phyloP scores from a whole-genome alignment of 768 basidiomycete species.

The Mycena epipterygia region DNA sequence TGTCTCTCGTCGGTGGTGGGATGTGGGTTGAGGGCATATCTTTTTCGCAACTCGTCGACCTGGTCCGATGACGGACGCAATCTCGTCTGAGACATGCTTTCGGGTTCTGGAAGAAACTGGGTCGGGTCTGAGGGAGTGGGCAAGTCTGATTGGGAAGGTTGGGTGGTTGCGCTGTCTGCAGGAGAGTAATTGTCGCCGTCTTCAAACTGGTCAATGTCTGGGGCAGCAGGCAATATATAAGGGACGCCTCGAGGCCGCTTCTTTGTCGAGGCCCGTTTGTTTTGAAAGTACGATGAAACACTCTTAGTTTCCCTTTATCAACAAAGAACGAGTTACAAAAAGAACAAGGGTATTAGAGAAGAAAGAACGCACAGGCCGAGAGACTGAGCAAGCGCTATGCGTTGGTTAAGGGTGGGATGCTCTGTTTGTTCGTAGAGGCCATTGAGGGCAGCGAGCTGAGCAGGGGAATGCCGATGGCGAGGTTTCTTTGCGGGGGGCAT shows the following conservation, averaged over 20 bases:
- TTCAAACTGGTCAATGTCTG: slow-evolving; percentile 1
- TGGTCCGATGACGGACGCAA: slow-evolving; percentile 62
- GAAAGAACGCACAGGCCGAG: slow-evolving; percentile 76
- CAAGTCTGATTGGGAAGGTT: slow-evolving; percentile 6
- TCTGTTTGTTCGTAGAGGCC: slow-evolving; percentile 83
- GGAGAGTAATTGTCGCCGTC: slow-evolving; percentile 4
- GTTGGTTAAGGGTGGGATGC: slow-evolving; percentile 78
- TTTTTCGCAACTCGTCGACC: slow-evolving; percentile 76
- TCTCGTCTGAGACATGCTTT: slow-evolving; percentile 4
- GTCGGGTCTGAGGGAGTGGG: neutral
- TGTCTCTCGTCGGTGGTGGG: slow-evolving; percentile 71
- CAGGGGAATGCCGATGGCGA: slow-evolving; percentile 78
- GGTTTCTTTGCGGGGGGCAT: slow-evolving; percentile 32
- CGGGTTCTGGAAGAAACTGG: slow-evolving; percentile 14
- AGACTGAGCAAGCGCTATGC: slow-evolving; percentile 75
- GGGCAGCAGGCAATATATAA: slow-evolving; percentile 9
- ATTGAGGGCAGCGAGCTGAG: slow-evolving; percentile 82
- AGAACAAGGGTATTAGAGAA: slow-evolving; percentile 19
- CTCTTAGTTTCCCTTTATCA: slow-evolving; percentile 86
- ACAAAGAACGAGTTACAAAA: slow-evolving; percentile 21
- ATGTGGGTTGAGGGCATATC: slow-evolving; percentile 73
- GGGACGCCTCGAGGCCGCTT: slow-evolving; percentile 62
- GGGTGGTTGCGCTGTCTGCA: neutral
- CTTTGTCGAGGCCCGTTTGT: slow-evolving; percentile 86
- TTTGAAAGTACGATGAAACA: slow-evolving; percentile 88